phyloP scores from a whole-genome alignment of 2,329 filamentous ascomycete species.

The Blumeria graminis region DNA sequence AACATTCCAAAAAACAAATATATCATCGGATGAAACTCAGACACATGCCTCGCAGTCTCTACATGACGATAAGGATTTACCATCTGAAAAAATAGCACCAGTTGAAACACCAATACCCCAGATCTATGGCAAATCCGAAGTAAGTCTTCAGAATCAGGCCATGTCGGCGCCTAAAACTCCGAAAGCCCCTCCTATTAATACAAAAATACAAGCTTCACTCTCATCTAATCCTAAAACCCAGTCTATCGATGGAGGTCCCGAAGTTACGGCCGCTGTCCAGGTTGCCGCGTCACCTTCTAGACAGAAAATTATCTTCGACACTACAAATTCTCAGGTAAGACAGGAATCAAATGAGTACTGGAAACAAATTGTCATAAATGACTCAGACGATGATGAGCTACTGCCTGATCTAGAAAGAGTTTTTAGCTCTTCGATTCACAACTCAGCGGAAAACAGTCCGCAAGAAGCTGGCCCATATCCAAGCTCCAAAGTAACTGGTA shows the following conservation, averaged over 20 bases:
- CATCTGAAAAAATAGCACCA: neutral
- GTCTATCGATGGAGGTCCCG: neutral
- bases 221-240: neutral
- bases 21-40: neutral
- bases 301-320: slow-evolving; percentile 1
- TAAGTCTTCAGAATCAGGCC: neutral
- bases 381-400: slow-evolving; percentile 14
- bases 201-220: neutral
- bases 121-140: too few species aligned
- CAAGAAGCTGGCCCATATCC: neutral
- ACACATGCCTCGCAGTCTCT: neutral
- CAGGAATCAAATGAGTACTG: slow-evolving; percentile 4
- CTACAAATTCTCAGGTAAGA: slow-evolving; percentile 4
- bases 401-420: slow-evolving; percentile 6
- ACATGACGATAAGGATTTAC: neutral
- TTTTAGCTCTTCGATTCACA: slow-evolving; percentile 5
- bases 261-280: slow-evolving; percentile 5
- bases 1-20: neutral
- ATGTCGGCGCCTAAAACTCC: neutral
- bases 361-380: slow-evolving; percentile 8
- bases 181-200: neutral
- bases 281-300: slow-evolving; percentile 10
- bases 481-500: neutral
- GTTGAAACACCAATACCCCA: neutral
- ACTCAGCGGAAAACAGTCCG: slow-evolving; percentile 6